Base-by-base conservation (phyloP, 108 stramenopile species). In the Conticribra weissflogii region DNA sequence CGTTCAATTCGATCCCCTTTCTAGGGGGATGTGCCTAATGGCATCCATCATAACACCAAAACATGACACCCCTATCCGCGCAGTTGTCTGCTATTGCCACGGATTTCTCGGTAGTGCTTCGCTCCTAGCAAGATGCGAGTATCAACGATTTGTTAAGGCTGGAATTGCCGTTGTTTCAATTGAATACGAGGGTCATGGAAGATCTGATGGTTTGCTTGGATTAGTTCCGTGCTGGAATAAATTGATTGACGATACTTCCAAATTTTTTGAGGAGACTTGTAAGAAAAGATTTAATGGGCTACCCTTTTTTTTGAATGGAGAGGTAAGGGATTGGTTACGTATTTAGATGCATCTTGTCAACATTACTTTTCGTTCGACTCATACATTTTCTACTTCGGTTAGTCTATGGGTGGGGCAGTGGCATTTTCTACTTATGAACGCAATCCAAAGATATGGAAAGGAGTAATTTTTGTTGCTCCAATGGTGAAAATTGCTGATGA, bases 141-240 rank as follows among this genome's bases (percentile, higher is more conserved):
- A 78, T 54, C 56, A 67, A 22, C 47, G 73, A 1, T 59, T 84
- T 51, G 81, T 81, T 1, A 62, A 71, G 9, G 45, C 59, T 29
- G 84, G 84, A n/a, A 81, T 86, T 64, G 87, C 84, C 24, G 59
- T 88, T 0, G 69, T 84, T 12, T 68, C 66, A 19, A 74, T 85
- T 46, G 87, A 85, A 23, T 83, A 83, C 60, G 87, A 88, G 66
- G 87, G 87, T 0, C 84, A 88, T 65, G 87, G 87, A 2, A 44
- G 53, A 24, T 78, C 71, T 23, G 84, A 88, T 69, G 85, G 87
- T 9, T 2, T 59, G 16, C 58, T 81, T 9, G 85, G 72, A 0
- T 73, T 81, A 25, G 72, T 88, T 51, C 67, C 57, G 16, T 70
- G 74, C 45, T 88, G 62, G 63, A 63, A 83, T 34, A 36, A 12